Evolutionary conservation across 345 rosid genomes (phyloP), one percentile per base, ranked within the genome.

Genomic region (Populus ilicifolia): DNA sequence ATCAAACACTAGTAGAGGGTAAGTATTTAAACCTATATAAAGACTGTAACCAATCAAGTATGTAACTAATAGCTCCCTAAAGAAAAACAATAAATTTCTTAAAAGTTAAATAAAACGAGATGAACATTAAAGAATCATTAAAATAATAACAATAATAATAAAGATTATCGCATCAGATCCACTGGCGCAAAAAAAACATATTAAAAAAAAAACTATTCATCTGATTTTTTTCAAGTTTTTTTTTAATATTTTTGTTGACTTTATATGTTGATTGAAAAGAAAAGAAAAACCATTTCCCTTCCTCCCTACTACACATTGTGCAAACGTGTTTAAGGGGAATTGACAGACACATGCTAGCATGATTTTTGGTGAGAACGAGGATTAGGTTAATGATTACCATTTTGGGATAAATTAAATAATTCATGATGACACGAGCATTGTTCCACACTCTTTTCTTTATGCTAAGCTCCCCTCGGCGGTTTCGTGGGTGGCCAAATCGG

Each of bases 291-390:
- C 4, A 11, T 41, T 9, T 41, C 44, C 44, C 12, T 10, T 41
- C 12, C 44, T 10, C 44, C 9, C 44, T 8, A 4, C 36, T 33
- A 4, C 36, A 33, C 5, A 33, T 27, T 27, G 36, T 39, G 11
- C 29, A 3, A 23, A 30, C 16, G 39, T 65, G 21, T n/a, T 2
- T 6, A 13, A 13, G 68, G 68, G 73, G 73, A 59, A 78, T 72
- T 59, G 85, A 46, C 79, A 78, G 43, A 73, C 85, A 86, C 90
- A 80, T 82, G 88, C 76, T 67, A 78, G 82, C 79, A 84, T 84
- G 82, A 86, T 86, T 81, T 59, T 81, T 72, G 72, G 84, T 81
- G 80, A 80, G 82, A 78, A 83, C 65, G 56, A 78, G 89, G 87
- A 85, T 86, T 83, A 76, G 89, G 75, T 66, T 83, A 82, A 79